Conservation (phyloP, 2,329 filamentous ascomycete species). For the Hysterium pulicare region DNA sequence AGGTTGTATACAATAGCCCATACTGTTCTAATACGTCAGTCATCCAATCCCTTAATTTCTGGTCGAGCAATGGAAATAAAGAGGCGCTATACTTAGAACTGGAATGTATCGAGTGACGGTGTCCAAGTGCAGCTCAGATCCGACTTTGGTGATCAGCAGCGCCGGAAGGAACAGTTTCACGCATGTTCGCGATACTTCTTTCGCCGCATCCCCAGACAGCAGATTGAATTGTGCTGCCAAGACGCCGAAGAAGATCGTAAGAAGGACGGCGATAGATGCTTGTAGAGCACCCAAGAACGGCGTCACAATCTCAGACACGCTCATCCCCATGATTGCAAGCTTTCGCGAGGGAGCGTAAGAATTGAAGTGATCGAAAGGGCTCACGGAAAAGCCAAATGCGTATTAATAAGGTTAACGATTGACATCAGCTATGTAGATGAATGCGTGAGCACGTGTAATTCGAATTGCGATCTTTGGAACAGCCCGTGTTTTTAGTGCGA, state of each 20-base stretch:
- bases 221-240: conserved; percentile 50
- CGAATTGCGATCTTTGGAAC: no score
- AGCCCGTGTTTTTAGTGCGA: no score
- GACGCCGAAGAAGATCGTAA: conserved; percentile 54
- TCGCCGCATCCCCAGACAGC: conserved; percentile 46
- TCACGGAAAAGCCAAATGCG: no score
- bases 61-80: neutral
- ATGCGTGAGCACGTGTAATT: no score
- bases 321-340: conserved; percentile 24
- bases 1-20: conserved; percentile 52
- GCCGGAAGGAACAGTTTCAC: conserved; percentile 55
- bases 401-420: no score
- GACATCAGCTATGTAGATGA: no score
- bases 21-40: conserved; percentile 33
- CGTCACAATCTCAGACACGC: conserved; percentile 28
- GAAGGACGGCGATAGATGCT: conserved; percentile 52
- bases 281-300: conserved; percentile 54
- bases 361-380: neutral
- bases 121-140: conserved; percentile 48
- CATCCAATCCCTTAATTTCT: conserved; percentile 13
- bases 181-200: conserved; percentile 52
- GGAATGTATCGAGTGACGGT: conserved; percentile 49
- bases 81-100: conserved; percentile 43
- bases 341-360: neutral
- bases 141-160: conserved; percentile 52